Evolutionary conservation across 1,284 basidiomycete genomes (phyloP).

Genomic region (Cryptococcus sp.): DNA sequence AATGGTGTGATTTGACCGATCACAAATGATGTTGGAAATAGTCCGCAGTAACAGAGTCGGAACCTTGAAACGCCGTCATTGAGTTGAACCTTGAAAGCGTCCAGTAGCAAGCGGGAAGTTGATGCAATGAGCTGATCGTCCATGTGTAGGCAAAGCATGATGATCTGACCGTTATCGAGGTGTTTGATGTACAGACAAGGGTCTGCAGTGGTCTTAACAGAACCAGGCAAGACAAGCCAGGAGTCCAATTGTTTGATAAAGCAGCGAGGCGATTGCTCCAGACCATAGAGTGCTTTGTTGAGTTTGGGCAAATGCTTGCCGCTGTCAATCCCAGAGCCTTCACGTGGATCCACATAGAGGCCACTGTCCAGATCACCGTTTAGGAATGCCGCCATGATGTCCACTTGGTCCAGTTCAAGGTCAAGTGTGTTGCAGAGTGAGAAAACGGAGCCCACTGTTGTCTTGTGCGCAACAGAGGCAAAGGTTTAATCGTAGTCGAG

Average conservation of each 20-base stretch:
- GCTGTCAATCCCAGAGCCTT: conserved; percentile 12
- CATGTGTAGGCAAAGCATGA: conserved; percentile 19
- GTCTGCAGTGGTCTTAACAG: conserved; percentile 5
- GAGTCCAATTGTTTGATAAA: conserved; percentile 13
- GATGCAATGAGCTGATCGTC: conserved; percentile 28
- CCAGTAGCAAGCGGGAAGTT: conserved; percentile 2
- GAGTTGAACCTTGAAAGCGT: conserved; percentile 17
- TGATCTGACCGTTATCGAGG: not conserved
- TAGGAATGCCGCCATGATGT: conserved; percentile 22
- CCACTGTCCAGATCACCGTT: conserved; percentile 14
- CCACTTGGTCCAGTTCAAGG: conserved; percentile 24
- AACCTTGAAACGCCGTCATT: conserved; percentile 16
- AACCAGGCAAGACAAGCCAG: conserved; percentile 3
- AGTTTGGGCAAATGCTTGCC: conserved; percentile 11
- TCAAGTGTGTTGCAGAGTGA: conserved; percentile 18
- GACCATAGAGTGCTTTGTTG: conserved; percentile 24
- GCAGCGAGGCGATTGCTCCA: conserved; percentile 10
- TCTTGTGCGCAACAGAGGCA: conserved; percentile 21
- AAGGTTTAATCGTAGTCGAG: conserved; percentile 19
- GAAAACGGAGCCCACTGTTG: conserved; percentile 18
- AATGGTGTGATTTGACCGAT: conserved; percentile 1
- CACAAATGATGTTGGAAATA: conserved; percentile 17
- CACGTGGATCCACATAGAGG: conserved; percentile 17
- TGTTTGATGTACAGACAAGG: conserved; percentile 11
- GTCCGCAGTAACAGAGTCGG: conserved; percentile 10